Conservation (phyloP, 129 eudicot genomes). For the Daucus carota region DNA sequence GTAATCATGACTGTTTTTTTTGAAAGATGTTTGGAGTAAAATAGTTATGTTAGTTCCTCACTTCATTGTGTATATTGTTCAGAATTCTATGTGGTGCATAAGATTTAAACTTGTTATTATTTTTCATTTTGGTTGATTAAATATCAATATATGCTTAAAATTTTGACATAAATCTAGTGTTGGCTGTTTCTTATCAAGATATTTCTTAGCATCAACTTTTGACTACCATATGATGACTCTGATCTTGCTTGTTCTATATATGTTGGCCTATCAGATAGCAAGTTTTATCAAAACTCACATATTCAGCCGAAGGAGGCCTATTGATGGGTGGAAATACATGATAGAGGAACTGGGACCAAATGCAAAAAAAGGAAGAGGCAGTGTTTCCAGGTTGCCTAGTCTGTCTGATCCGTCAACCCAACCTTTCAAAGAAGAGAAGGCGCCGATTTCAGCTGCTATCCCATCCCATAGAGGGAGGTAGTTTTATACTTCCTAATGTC, state of each 20-base stretch:
- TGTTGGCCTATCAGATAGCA: constrained; percentile 53
- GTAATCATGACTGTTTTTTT: neutral
- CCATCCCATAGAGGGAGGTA: constrained; percentile 40
- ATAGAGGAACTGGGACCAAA: constrained; percentile 91
- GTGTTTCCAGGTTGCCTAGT: constrained; percentile 73
- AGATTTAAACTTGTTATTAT: neutral
- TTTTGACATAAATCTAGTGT: neutral
- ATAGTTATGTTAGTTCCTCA: neutral
- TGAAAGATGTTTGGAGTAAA: neutral
- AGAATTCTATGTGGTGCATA: neutral
- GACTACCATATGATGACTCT: neutral
- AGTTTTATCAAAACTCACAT: constrained; percentile 94
- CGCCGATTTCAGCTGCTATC: constrained; percentile 19
- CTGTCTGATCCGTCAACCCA: constrained; percentile 86
- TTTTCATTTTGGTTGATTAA: neutral
- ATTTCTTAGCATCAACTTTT: neutral
- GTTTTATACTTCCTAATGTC: neutral
- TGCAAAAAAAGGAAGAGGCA: constrained; percentile 82
- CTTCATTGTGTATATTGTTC: neutral
- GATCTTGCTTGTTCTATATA: neutral
- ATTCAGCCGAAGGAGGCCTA: constrained; percentile 93
- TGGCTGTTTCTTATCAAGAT: neutral
- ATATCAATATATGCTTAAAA: neutral
- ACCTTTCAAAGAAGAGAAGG: constrained; percentile 68
- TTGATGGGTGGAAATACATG: constrained; percentile 99